Percentiles rank a stretch among this genome's conserved stretches.
These are phyloP conservation scores for Botrytis aclada DNA, from an alignment of 2,329 filamentous ascomycete species.

Conservation along the genomic window DNA sequence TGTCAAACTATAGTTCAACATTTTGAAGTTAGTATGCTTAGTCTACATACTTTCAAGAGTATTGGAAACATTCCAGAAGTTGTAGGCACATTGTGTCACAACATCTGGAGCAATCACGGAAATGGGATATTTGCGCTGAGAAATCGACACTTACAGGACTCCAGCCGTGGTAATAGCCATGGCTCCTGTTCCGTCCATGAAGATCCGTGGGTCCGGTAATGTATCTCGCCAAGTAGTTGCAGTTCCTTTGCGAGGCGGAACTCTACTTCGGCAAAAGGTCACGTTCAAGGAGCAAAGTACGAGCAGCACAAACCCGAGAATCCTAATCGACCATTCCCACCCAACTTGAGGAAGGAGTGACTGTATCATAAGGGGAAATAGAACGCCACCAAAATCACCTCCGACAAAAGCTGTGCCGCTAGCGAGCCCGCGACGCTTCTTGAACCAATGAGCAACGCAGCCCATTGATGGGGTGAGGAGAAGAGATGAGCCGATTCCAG, in stretches of 20 bases:
- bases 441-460: conserved; percentile 80
- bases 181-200: conserved; percentile 60
- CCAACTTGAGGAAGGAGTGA: conserved; percentile 31
- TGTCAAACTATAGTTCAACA: conserved; percentile 45
- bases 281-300: conserved; percentile 28
- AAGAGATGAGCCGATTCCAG: conserved; percentile 71
- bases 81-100: not conserved
- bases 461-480: conserved; percentile 75
- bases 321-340: conserved; percentile 32
- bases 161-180: conserved; percentile 62
- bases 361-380: conserved; percentile 53
- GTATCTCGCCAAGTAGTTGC: conserved; percentile 43
- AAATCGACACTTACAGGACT: conserved; percentile 48
- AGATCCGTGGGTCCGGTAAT: conserved; percentile 51
- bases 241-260: conserved; percentile 42
- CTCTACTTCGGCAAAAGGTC: conserved; percentile 47
- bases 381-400: conserved; percentile 67
- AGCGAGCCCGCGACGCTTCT: conserved; percentile 68
- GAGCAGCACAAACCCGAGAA: conserved; percentile 31
- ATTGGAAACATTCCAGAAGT: not conserved
- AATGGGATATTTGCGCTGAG: not conserved
- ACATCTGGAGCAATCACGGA: not conserved
- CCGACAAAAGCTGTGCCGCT: conserved; percentile 80
- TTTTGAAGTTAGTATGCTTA: not conserved
- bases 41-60: not conserved